Evolutionary conservation across 2,329 filamentous ascomycete genomes (phyloP), one percentile per base, ranked within the genome.

Genomic region (Diaporthe ampelina): DNA sequence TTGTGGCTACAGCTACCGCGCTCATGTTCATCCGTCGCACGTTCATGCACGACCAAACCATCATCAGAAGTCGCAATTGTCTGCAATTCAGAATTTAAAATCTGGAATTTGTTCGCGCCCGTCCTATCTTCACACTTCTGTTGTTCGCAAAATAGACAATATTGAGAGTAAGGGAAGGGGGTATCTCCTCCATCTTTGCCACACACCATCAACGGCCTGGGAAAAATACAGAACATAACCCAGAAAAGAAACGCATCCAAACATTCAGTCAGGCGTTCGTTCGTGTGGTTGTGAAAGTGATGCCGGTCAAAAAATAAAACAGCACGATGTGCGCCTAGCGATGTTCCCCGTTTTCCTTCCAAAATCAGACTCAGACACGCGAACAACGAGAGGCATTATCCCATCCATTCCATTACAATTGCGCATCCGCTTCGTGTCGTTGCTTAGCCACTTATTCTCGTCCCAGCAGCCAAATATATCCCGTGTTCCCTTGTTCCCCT

Each of bases 121-220:
- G n/a, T 54, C 48, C 32, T 68, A 54, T 61, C 45, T 63, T 43
- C 26, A 70, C 56, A 58, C 56, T 8, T 50, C 56, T 24, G 40
- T 32, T 43, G 40, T 26, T 26, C 45, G 40, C 52, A 52, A 72
- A 63, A 56, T 43, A 54, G 63, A 24, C 35, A 72, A 63, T 63
- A 72, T 72, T 57, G 43, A 50, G 52, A 63, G 32, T 68, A 68
- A 72, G 24, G 70, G 45, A 63, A 72, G 43, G 45, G 57, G 70
- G 70, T 72, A 72, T 72, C 57, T 72, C 70, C 70, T 72, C 58
- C 70, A 56, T 72, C 70, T 72, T 72, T 72, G 70, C 48, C 57
- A 72, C 48, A 50, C 45, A 54, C 57, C 57, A 48, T 26, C 40
- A 58, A 45, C 57, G 52, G 21, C 26, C 70, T 54, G 50, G 50